Evolutionary conservation across 495 filamentous ascomycete species (phyloP).

Genomic region (Parachaetomium inaequale): DNA sequence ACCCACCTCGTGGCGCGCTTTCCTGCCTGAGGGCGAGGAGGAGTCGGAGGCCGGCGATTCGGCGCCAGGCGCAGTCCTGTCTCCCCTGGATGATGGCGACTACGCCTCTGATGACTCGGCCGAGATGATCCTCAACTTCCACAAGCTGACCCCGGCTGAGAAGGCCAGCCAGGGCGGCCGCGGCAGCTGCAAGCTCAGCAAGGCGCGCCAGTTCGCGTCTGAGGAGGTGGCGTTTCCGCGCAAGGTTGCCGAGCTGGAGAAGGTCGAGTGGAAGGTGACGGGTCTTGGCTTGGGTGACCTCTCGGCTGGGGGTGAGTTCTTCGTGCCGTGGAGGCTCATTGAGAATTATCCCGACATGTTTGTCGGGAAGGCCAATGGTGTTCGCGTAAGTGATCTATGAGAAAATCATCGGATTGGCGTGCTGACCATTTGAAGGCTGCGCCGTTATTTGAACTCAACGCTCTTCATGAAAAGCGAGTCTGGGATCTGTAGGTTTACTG

Average conservation of each 20-base stretch:
- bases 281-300: conserved; percentile 29
- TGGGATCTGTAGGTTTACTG: conserved; percentile 78
- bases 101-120: conserved; percentile 22
- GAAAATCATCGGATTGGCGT: background rate
- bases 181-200: conserved; percentile 22
- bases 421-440: conserved; percentile 34
- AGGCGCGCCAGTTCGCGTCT: conserved; percentile 18
- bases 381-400: conserved; percentile 35
- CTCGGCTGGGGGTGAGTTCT: conserved; percentile 31
- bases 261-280: conserved; percentile 22
- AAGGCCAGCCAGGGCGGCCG: background rate
- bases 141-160: conserved; percentile 14
- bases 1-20: conserved; percentile 17
- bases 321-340: conserved; percentile 59
- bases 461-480: conserved; percentile 46
- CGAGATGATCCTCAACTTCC: conserved; percentile 21
- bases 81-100: background rate
- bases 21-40: background rate
- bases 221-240: conserved; percentile 8
- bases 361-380: conserved; percentile 43
- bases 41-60: background rate
- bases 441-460: conserved; percentile 56
- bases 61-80: background rate
- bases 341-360: conserved; percentile 59
- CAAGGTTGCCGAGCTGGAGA: conserved; percentile 22